These are phyloP conservation scores for Myriosclerotinia scirpicola DNA, from an alignment of 2,329 filamentous ascomycete species.

Conservation along the genomic window DNA sequence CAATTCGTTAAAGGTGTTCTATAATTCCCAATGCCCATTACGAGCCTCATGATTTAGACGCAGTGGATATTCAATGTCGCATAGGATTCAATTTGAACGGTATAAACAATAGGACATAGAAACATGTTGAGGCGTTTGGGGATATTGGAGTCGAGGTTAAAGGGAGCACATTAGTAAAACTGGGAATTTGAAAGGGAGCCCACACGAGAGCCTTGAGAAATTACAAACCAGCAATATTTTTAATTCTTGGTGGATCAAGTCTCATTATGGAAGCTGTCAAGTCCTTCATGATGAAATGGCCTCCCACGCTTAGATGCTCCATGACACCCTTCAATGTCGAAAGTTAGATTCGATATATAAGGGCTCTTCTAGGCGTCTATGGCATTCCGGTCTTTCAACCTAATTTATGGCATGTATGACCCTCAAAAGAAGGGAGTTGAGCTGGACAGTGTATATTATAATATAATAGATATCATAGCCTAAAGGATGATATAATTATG, in stretches of 20 bases:
- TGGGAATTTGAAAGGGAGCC: neutral
- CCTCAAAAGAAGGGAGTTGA: neutral
- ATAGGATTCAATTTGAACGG: neutral
- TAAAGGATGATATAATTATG: conserved; percentile 21
- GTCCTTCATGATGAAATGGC: neutral
- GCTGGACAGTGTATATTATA: neutral
- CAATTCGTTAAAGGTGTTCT: conserved; percentile 71
- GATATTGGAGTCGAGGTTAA: neutral
- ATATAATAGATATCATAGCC: neutral
- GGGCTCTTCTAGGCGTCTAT: neutral
- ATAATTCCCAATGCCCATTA: conserved; percentile 29
- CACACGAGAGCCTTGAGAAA: neutral
- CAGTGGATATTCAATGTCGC: conserved; percentile 7
- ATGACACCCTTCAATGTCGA: neutral
- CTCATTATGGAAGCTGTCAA: neutral
- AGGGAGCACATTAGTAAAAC: neutral
- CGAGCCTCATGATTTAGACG: conserved; percentile 7
- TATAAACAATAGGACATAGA: neutral
- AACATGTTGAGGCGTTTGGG: neutral
- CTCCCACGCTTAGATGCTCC: neutral
- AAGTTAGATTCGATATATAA: neutral
- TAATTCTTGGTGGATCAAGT: neutral
- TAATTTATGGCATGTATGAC: neutral
- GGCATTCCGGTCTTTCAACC: neutral
- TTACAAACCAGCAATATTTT: neutral